A percentile compares a stretch with the other conserved stretches of the same genome.
Evolutionary conservation across 2,329 filamentous ascomycete genomes (phyloP).

Genomic region (Cladobotryum mycophilum): DNA sequence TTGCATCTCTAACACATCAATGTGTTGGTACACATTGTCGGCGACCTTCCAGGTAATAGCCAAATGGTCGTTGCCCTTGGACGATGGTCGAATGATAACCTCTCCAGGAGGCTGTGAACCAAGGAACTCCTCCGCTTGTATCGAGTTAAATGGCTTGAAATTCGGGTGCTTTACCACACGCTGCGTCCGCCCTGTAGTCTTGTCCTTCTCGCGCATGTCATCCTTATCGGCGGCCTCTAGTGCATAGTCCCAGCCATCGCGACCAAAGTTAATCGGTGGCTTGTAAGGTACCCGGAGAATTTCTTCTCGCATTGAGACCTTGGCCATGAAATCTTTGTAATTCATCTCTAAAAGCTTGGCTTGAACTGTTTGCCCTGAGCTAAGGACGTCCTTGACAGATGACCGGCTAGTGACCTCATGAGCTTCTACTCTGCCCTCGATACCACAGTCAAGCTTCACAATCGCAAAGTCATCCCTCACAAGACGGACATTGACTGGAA

Average conservation of each 20-base stretch:
- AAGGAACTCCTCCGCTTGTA: slow-evolving; percentile 88
- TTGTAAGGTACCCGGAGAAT: slow-evolving; percentile 67
- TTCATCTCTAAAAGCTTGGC: slow-evolving; percentile 86
- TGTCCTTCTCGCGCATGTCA: slow-evolving; percentile 77
- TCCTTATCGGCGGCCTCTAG: slow-evolving; percentile 79
- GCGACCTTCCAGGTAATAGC: slow-evolving; percentile 98
- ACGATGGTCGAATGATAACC: slow-evolving; percentile 90
- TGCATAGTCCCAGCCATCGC: slow-evolving; percentile 79
- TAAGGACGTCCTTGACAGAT: slow-evolving; percentile 67
- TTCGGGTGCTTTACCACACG: slow-evolving; percentile 97
- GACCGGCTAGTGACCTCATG: slow-evolving; percentile 72
- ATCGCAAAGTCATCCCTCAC: slow-evolving; percentile 91
- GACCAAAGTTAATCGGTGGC: slow-evolving; percentile 62
- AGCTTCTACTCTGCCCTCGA: slow-evolving; percentile 81
- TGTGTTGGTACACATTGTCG: slow-evolving; percentile 93
- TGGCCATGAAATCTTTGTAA: slow-evolving; percentile 75
- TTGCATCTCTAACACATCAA: slow-evolving; percentile 92
- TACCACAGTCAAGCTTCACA: slow-evolving; percentile 86
- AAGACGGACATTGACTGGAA: slow-evolving; percentile 80
- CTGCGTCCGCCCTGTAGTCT: slow-evolving; percentile 76
- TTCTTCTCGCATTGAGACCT: slow-evolving; percentile 78
- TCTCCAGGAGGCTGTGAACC: slow-evolving; percentile 81
- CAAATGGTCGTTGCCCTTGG: slow-evolving; percentile 90
- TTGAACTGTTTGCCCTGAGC: slow-evolving; percentile 75
- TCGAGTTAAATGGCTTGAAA: slow-evolving; percentile 87